phyloP scores from a whole-genome alignment of 2,329 filamentous ascomycete species.

The Phialocephala sp. region DNA sequence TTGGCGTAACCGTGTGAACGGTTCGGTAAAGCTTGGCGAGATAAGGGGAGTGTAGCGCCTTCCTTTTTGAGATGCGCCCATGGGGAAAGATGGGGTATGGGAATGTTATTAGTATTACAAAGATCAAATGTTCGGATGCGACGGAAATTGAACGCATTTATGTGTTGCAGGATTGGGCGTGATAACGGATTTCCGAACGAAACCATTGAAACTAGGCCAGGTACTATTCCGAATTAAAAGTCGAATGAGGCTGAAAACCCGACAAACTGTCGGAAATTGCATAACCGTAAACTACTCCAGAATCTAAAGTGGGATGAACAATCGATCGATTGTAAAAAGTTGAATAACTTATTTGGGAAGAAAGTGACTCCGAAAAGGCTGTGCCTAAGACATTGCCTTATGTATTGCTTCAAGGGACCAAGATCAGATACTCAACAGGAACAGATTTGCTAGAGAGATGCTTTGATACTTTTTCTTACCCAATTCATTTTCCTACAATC shows the following conservation, averaged over 20 bases:
- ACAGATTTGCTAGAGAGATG: background rate
- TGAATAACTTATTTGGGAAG: no score
- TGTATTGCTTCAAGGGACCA: background rate
- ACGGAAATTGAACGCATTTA: background rate
- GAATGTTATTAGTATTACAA: conserved; percentile 1
- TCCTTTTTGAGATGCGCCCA: background rate
- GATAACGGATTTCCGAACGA: no score
- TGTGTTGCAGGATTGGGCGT: no score
- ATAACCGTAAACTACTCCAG: no score
- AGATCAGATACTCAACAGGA: background rate
- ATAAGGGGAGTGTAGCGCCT: background rate
- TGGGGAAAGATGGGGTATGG: background rate
- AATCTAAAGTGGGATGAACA: no score
- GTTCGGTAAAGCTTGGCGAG: conserved; percentile 8
- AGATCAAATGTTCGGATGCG: background rate
- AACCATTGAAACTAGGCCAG: no score
- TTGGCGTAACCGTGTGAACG: background rate
- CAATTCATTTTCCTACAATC: background rate
- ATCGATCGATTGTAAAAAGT: no score
- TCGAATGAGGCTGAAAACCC: no score
- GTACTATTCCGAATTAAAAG: no score
- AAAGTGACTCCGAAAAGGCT: no score
- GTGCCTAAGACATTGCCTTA: no score
- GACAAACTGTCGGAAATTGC: no score
- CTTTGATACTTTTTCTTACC: background rate